Conservation (phyloP, 192 early-diverging fungal species). For the Gryganskiella cystojenkinii region DNA sequence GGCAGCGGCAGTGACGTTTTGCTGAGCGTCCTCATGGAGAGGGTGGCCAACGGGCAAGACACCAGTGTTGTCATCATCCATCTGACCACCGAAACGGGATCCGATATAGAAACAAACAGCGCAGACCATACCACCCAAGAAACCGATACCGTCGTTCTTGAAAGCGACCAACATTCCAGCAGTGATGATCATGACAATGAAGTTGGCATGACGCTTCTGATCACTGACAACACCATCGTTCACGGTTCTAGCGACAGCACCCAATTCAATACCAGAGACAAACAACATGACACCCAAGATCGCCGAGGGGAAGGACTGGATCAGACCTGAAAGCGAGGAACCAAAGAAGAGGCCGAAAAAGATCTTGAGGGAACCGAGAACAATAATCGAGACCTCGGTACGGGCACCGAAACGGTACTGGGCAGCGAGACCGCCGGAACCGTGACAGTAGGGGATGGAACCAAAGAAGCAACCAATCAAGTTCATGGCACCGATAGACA, state of each 20-base stretch:
- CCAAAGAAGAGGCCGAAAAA: constrained; percentile 82
- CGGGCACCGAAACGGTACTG: constrained; percentile 95
- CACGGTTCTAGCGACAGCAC: constrained; percentile 61
- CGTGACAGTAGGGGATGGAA: constrained; percentile 81
- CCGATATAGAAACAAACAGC: constrained; percentile 14
- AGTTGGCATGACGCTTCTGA: constrained; percentile 58
- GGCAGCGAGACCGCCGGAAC: constrained; percentile 87
- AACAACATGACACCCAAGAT: constrained; percentile 89
- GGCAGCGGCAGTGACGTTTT: background rate
- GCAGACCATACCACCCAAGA: constrained; percentile 66
- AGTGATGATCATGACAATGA: constrained; percentile 75
- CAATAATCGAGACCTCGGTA: constrained; percentile 77
- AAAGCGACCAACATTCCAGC: constrained; percentile 74
- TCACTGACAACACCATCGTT: constrained; percentile 55
- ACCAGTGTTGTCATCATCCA: constrained; percentile 36
- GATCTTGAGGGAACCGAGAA: constrained; percentile 83
- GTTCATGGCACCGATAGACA: constrained; percentile 84
- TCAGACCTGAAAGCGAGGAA: constrained; percentile 73
- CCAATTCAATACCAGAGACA: constrained; percentile 80
- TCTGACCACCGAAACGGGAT: constrained; percentile 10
- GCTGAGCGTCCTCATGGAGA: background rate
- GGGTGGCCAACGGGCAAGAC: constrained; percentile 9
- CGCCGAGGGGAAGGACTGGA: constrained; percentile 76
- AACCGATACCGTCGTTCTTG: constrained; percentile 83
- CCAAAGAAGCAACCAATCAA: constrained; percentile 81